Evolutionary conservation across 495 filamentous ascomycete genomes (phyloP).

Genomic region (Trichoderma asperelloides): DNA sequence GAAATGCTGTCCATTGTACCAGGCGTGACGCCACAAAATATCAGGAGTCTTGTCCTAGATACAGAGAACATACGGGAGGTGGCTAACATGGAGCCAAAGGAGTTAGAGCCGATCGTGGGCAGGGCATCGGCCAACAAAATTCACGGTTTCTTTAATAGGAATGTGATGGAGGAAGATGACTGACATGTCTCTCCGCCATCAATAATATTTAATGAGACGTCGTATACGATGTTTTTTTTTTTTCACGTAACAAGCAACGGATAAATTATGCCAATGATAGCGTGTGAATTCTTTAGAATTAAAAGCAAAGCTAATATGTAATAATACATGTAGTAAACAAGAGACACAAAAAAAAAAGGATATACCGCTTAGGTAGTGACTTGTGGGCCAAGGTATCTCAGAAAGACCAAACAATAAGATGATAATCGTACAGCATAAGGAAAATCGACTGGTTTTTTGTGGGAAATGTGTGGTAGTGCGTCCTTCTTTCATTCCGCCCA

Average conservation of each 20-base stretch:
- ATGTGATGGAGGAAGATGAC: constrained; percentile 45
- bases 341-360: not conserved
- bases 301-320: not conserved
- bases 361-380: not conserved
- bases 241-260: not conserved
- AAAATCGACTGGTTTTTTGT: not conserved
- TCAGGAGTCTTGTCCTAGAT: constrained; percentile 59
- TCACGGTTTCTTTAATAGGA: constrained; percentile 74
- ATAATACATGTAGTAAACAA: not conserved
- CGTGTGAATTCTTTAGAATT: not conserved
- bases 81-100: constrained; percentile 73
- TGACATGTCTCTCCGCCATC: not conserved
- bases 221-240: not conserved
- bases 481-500: not conserved
- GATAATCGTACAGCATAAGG: not conserved
- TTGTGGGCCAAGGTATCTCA: not conserved
- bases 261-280: not conserved
- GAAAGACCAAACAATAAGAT: not conserved
- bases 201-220: not conserved
- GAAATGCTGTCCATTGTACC: constrained; percentile 86
- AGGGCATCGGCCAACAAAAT: constrained; percentile 73
- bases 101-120: constrained; percentile 65
- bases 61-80: constrained; percentile 71
- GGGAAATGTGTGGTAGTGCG: not conserved
- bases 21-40: constrained; percentile 71